Evolutionary conservation across 225 moss, liverwort and hornwort genomes (phyloP).

Genomic region (Marchantia polymorpha): DNA sequence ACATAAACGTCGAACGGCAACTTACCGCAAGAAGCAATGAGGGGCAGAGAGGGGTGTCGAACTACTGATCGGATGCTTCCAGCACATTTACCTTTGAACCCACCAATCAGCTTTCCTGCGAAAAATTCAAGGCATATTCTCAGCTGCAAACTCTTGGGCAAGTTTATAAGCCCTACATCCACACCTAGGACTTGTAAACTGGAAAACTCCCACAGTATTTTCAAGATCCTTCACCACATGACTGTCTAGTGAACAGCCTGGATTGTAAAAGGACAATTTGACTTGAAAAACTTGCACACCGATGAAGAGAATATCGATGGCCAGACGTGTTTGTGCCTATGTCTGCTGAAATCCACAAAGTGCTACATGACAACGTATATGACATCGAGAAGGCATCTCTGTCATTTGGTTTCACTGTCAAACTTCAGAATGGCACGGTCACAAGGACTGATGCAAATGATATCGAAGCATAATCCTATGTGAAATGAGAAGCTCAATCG

Average conservation of each 20-base stretch:
- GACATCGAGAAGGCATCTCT: too few relatives aligned
- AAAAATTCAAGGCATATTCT: conserved; percentile 1
- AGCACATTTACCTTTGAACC: conserved; percentile 89
- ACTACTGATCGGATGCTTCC: conserved; percentile 82
- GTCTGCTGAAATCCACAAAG: too few relatives aligned
- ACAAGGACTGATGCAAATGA: too few relatives aligned
- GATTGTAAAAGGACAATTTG: too few relatives aligned
- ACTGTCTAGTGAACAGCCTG: neutral
- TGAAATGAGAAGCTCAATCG: too few relatives aligned
- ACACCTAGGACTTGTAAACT: neutral
- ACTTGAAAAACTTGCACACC: too few relatives aligned
- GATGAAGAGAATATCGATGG: too few relatives aligned
- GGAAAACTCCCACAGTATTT: neutral
- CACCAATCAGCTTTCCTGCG: conserved; percentile 80
- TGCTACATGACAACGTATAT: too few relatives aligned
- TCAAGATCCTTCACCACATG: neutral
- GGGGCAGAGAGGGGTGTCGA: conserved; percentile 68
- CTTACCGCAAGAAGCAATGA: conserved; percentile 90
- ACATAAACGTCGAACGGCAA: neutral
- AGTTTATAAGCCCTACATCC: neutral
- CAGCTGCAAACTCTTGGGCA: neutral
- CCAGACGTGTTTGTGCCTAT: too few relatives aligned
- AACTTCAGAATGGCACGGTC: too few relatives aligned
- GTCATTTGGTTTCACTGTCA: too few relatives aligned
- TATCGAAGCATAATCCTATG: too few relatives aligned